Conservation (phyloP, 1,139 yeast genomes). For the Arxiozyma telluris region DNA sequence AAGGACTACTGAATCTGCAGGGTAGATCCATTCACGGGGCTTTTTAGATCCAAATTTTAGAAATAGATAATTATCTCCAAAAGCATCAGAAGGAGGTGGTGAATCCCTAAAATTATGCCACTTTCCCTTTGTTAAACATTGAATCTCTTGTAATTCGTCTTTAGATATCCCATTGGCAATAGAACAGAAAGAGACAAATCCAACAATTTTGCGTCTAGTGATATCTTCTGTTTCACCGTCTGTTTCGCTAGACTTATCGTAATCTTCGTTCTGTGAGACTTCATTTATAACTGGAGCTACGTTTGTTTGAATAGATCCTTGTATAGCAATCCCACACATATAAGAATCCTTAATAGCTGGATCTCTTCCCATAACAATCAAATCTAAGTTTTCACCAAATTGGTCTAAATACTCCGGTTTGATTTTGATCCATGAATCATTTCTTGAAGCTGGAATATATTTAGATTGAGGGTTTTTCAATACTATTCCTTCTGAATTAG, state of each 20-base stretch:
- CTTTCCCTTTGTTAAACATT: constrained; percentile 46
- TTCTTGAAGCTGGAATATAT: constrained; percentile 54
- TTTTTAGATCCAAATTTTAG: constrained; percentile 50
- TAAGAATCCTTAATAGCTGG: constrained; percentile 68
- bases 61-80: constrained; percentile 10
- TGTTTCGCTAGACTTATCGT: background rate
- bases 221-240: constrained; percentile 2
- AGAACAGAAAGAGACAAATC: constrained; percentile 57
- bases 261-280: constrained; percentile 1
- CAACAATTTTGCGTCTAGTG: constrained; percentile 15
- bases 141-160: constrained; percentile 53
- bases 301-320: constrained; percentile 4
- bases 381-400: constrained; percentile 79
- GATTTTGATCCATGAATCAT: constrained; percentile 68
- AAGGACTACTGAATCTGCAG: constrained; percentile 66
- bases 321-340: constrained; percentile 56
- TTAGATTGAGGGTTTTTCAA: constrained; percentile 54
- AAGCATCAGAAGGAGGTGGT: constrained; percentile 37
- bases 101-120: constrained; percentile 44
- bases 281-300: constrained; percentile 13
- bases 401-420: constrained; percentile 86
- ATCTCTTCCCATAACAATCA: constrained; percentile 68
- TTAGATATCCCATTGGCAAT: constrained; percentile 79
- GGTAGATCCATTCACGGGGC: constrained; percentile 75
- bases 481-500: constrained; percentile 74